Conservation (phyloP, 805 yeast genomes). For the Wickerhamiella vanderwaltii region DNA sequence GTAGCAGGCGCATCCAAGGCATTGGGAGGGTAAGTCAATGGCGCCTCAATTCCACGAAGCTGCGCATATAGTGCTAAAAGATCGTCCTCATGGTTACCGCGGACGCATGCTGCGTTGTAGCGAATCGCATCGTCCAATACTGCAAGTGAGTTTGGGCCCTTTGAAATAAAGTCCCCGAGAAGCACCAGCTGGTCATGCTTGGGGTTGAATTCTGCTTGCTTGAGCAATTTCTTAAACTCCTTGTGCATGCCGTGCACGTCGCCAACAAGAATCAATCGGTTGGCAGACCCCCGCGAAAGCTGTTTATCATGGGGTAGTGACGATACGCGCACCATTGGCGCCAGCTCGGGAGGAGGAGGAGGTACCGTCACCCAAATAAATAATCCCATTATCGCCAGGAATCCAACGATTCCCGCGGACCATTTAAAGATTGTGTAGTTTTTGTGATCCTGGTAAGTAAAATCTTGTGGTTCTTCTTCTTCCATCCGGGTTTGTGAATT, state of each 20-base stretch:
- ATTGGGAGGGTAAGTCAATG: constrained; percentile 21
- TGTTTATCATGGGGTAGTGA: constrained; percentile 15
- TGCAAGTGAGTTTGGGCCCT: constrained; percentile 64
- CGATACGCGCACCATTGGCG: constrained; percentile 21
- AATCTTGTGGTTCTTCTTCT: background rate
- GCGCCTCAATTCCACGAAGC: constrained; percentile 37
- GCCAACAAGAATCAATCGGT: constrained; percentile 58
- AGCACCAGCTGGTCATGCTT: constrained; percentile 47
- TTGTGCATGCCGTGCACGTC: constrained; percentile 76
- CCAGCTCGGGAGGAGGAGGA: constrained; percentile 9
- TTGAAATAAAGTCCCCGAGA: constrained; percentile 75
- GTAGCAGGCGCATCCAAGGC: constrained; percentile 16
- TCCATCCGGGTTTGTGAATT: background rate
- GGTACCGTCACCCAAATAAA: constrained; percentile 9
- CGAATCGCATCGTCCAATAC: constrained; percentile 56
- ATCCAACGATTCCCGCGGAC: constrained; percentile 3
- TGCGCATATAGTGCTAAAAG: constrained; percentile 53
- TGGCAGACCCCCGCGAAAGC: constrained; percentile 12
- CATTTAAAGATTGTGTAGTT: background rate
- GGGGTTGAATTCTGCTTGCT: constrained; percentile 33
- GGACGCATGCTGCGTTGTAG: constrained; percentile 52
- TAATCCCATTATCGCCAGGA: constrained; percentile 6
- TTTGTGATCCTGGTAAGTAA: too few relatives aligned
- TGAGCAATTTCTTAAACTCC: constrained; percentile 42
- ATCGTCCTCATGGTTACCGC: constrained; percentile 83